phyloP scores from a whole-genome alignment of 1,284 basidiomycete species.

The Fomitopsis pinicola region DNA sequence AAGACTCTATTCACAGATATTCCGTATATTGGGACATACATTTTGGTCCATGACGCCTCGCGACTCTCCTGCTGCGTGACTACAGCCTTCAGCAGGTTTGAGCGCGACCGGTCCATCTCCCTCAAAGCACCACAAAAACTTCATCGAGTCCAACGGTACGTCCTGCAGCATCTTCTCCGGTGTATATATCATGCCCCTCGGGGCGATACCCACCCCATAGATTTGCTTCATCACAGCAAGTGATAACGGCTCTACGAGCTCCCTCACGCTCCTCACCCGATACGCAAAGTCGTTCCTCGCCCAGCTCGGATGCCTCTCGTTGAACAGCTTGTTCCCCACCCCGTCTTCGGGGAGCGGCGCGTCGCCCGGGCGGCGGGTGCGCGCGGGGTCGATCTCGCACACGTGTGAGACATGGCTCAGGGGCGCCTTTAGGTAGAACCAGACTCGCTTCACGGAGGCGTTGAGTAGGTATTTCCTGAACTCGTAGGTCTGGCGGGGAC shows the following conservation, averaged over 20 bases:
- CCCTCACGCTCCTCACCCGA: neutral
- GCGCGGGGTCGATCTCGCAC: constrained; percentile 1
- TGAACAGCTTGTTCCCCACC: neutral
- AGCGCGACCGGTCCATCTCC: neutral
- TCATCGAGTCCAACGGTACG: neutral
- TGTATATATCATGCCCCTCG: neutral
- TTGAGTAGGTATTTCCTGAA: neutral
- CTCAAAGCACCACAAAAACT: neutral
- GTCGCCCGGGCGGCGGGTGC: neutral
- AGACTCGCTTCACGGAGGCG: neutral
- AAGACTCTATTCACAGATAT: too few relatives aligned
- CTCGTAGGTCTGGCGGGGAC: neutral
- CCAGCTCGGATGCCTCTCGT: neutral
- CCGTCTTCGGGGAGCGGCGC: neutral
- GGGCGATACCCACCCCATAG: neutral
- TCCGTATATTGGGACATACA: too few relatives aligned
- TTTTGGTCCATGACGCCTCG: too few relatives aligned
- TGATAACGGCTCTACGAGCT: neutral
- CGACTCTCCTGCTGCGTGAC: too few relatives aligned
- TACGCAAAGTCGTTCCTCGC: neutral
- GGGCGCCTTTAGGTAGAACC: neutral
- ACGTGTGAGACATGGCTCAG: neutral
- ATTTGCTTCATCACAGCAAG: neutral
- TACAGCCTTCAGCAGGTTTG: too few relatives aligned
- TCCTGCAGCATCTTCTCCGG: neutral